phyloP scores from a whole-genome alignment of 2,329 filamentous ascomycete genomes.

The Ophiostoma himal-ulmi region DNA sequence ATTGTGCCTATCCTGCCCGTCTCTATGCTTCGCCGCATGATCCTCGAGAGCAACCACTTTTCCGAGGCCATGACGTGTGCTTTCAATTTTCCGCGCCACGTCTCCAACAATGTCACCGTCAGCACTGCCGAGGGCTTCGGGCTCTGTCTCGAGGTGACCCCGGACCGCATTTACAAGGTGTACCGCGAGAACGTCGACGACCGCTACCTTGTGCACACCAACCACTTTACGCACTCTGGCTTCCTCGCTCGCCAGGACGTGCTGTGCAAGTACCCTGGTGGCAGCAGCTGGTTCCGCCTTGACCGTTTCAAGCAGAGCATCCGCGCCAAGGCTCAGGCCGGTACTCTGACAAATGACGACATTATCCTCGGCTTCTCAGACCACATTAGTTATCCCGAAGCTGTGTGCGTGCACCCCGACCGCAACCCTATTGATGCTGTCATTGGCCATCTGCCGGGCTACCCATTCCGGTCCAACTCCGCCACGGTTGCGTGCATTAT shows the following conservation, averaged over 20 bases:
- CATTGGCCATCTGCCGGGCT: conserved; percentile 23
- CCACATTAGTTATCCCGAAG: conserved; percentile 27
- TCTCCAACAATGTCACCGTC: conserved; percentile 30
- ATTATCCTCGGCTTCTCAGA: conserved; percentile 28
- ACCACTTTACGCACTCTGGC: conserved; percentile 29
- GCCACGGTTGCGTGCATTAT: conserved; percentile 29
- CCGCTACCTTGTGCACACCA: conserved; percentile 29
- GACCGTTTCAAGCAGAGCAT: conserved; percentile 25
- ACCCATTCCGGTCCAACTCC: conserved; percentile 21
- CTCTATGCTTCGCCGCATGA: conserved; percentile 27
- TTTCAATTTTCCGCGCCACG: conserved; percentile 27
- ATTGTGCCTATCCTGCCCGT: conserved; percentile 27
- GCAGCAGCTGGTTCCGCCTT: conserved; percentile 28
- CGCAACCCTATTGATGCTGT: conserved; percentile 19
- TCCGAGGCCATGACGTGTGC: conserved; percentile 24
- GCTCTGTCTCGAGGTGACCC: conserved; percentile 29
- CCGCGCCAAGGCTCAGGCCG: conserved; percentile 13
- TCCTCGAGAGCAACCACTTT: conserved; percentile 27
- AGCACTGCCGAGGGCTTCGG: conserved; percentile 26
- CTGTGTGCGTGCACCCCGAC: conserved; percentile 27
- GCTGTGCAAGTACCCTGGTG: conserved; percentile 25
- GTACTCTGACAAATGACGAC: conserved; percentile 13
- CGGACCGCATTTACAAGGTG: conserved; percentile 26
- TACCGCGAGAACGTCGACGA: conserved; percentile 23
- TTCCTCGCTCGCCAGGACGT: conserved; percentile 26